Evolutionary conservation across 2,329 filamentous ascomycete genomes (phyloP).

Genomic region (Colletotrichum neosansevieriae): DNA sequence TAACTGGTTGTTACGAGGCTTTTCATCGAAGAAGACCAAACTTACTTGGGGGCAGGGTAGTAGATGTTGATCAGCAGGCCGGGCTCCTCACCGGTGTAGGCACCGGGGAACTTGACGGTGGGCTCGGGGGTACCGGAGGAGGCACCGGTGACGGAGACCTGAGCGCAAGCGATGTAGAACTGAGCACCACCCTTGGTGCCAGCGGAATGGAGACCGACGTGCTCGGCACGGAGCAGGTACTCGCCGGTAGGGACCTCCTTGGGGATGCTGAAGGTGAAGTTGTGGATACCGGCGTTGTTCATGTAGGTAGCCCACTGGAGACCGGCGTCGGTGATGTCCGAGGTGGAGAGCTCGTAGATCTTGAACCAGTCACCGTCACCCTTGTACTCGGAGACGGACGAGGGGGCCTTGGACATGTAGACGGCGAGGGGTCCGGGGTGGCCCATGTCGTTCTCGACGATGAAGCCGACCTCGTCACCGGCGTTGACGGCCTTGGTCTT

Average conservation of each 20-base stretch:
- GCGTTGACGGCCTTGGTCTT: slow-evolving; percentile 51
- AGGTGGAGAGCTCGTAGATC: slow-evolving; percentile 50
- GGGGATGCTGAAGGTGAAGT: slow-evolving; percentile 56
- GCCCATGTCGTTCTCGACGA: slow-evolving; percentile 49
- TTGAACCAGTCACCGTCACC: slow-evolving; percentile 54
- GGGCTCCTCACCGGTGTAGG: slow-evolving; percentile 49
- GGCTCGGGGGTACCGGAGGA: slow-evolving; percentile 48
- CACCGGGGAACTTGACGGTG: slow-evolving; percentile 50
- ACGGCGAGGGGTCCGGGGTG: slow-evolving; percentile 55
- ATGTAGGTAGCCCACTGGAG: slow-evolving; percentile 50
- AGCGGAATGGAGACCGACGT: slow-evolving; percentile 51
- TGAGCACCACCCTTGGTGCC: slow-evolving; percentile 49
- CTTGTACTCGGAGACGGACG: slow-evolving; percentile 46
- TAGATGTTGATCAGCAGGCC: slow-evolving; percentile 52
- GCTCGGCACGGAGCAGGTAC: slow-evolving; percentile 53
- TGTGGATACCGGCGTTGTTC: slow-evolving; percentile 47
- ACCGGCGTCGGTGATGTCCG: slow-evolving; percentile 45
- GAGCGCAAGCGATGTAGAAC: slow-evolving; percentile 53
- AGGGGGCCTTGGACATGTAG: slow-evolving; percentile 53
- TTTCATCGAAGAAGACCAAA: too few relatives aligned
- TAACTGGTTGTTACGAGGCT: too few relatives aligned
- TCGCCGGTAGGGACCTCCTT: slow-evolving; percentile 51
- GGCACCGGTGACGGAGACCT: slow-evolving; percentile 50
- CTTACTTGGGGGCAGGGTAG: slow-evolving; percentile 48
- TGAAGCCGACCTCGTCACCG: slow-evolving; percentile 58